Base-by-base conservation (phyloP, 441 rosid species). In the Erodium trifolium region DNA sequence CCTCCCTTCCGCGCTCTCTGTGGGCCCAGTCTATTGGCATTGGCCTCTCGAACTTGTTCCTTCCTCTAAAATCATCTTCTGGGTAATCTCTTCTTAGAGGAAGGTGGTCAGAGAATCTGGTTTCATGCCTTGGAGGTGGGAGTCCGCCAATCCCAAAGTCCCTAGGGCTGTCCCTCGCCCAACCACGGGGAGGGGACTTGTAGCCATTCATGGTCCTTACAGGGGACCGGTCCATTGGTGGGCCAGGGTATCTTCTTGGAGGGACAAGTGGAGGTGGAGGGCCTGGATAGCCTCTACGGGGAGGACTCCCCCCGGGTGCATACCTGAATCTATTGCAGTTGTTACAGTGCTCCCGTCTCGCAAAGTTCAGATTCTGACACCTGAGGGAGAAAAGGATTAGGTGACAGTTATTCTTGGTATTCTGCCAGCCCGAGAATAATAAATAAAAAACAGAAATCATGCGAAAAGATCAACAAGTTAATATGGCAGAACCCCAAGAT, bases 331-430 rank as follows among this genome's bases (percentile, higher is more conserved):
- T 85, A 82, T 82, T 82, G 88, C 97, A 89, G 76, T 85, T 86
- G 84, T 83, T 80, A 71, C 97, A 90, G 73, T 19, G 69, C 70
- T 86, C 94, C 19, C 96, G 85, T 77, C 97, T 84, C 5, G 96
- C 92, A 87, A 93, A 93, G 79, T 91, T 93, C 77, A 93, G 80
- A 80, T 90, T 86, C 67, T 76, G 73, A 68, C 97, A 93, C 71
- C 98, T 90, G 84, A 75, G 41, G 70, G 75, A 11, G 49, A 39
- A 34, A 62, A 23, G 37, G 65, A 68, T 2, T n/a, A 53, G n/a
- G 16, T n/a, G 29, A 75, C 63, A 68, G 9, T 41, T 41, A 41
- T 6, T 6, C 27, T 23, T 23, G 2, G 27, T 0, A 23, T 2
- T 23, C 27, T 23, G 27, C 27, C 27, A 34, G 37, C 37, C 4